Conservation (phyloP, 768 basidiomycete genomes). For the Russula brevipes region DNA sequence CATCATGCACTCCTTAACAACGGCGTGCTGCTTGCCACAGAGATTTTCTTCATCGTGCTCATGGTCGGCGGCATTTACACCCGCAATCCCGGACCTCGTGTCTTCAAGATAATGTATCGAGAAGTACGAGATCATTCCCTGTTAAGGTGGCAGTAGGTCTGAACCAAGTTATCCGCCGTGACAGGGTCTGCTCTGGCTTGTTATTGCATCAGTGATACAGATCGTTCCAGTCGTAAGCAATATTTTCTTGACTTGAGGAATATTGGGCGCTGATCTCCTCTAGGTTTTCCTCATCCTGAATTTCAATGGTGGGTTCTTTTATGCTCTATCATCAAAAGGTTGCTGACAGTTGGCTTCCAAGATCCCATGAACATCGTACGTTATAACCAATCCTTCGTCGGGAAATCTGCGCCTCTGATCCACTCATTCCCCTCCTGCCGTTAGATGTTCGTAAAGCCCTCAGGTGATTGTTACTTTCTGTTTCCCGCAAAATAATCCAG, state of each 20-base stretch:
- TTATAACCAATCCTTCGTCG: background rate
- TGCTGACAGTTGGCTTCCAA: conserved; percentile 6
- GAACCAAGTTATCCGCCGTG: background rate
- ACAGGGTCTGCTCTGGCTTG: conserved; percentile 22
- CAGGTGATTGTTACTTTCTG: conserved; percentile 7
- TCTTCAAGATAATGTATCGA: conserved; percentile 17
- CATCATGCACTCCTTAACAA: conserved; percentile 2
- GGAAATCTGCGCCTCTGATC: background rate
- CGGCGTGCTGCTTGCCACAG: background rate
- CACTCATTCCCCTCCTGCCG: background rate
- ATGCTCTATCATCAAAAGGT: background rate
- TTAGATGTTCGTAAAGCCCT: conserved; percentile 19
- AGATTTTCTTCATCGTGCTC: conserved; percentile 3
- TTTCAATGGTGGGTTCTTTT: conserved; percentile 8
- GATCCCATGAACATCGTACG: conserved; percentile 19
- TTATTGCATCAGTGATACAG: conserved; percentile 4
- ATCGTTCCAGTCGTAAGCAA: conserved; percentile 10
- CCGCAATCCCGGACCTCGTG: conserved; percentile 8
- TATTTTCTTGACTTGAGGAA: background rate
- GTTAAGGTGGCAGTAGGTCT: background rate
- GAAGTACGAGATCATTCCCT: conserved; percentile 4
- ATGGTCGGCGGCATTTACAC: conserved; percentile 13
- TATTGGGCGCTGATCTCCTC: background rate
- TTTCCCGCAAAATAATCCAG: background rate
- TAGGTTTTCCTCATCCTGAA: conserved; percentile 20